Conservation (phyloP, 1,284 basidiomycete genomes). For the Leccinum angustisporum region DNA sequence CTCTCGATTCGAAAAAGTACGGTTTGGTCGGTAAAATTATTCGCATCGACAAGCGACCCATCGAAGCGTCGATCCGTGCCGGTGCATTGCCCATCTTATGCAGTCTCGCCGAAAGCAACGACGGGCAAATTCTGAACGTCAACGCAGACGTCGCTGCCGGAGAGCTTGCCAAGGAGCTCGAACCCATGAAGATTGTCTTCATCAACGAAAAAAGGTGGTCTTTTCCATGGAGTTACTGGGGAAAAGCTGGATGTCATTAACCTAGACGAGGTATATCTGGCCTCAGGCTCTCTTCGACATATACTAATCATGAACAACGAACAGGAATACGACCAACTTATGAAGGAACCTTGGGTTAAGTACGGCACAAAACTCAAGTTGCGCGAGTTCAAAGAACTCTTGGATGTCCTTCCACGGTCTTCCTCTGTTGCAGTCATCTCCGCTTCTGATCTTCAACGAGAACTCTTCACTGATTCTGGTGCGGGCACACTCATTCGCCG, state of each 20-base stretch:
- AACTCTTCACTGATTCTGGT: constrained; percentile 97
- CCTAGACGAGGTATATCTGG: constrained; percentile 79
- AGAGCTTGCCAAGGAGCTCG: constrained; percentile 92
- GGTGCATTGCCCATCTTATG: constrained; percentile 93
- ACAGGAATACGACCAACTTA: constrained; percentile 92
- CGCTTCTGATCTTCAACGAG: constrained; percentile 91
- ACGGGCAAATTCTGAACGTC: constrained; percentile 95
- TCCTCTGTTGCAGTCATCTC: constrained; percentile 99
- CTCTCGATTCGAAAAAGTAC: constrained; percentile 91
- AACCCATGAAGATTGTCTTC: constrained; percentile 99
- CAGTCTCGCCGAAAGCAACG: constrained; percentile 85
- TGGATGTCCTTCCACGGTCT: constrained; percentile 96
- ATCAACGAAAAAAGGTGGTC: constrained; percentile 98
- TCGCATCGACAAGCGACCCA: constrained; percentile 88
- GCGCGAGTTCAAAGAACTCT: constrained; percentile 98
- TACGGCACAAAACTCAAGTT: constrained; percentile 99
- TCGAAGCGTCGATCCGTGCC: constrained; percentile 92
- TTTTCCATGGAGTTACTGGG: constrained; percentile 96
- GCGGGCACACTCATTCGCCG: constrained; percentile 97
- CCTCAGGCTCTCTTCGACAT: constrained; percentile 2
- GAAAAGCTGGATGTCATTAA: constrained; percentile 97
- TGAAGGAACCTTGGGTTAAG: constrained; percentile 99
- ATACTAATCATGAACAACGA: constrained; percentile 3
- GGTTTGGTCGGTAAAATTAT: constrained; percentile 94
- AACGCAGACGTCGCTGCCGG: constrained; percentile 97